Evolutionary conservation across 495 filamentous ascomycete genomes (phyloP).

Genomic region (Penicillium salamii): DNA sequence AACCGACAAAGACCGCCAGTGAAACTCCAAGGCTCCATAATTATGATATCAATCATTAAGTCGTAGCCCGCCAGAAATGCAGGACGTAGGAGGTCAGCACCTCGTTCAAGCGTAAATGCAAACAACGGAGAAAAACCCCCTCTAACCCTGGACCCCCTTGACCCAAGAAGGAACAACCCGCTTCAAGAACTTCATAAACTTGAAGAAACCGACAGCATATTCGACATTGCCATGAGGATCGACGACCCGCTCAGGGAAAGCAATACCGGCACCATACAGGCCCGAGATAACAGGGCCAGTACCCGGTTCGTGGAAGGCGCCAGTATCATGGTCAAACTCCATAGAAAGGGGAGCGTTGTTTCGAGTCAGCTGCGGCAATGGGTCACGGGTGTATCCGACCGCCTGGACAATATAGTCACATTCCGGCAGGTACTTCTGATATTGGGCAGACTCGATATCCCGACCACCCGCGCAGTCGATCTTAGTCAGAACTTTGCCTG

Average conservation of each 20-base stretch:
- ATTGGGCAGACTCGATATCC: slow-evolving; percentile 36
- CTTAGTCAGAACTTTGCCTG: slow-evolving; percentile 49
- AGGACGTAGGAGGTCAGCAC: not conserved
- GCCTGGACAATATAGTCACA: slow-evolving; percentile 54
- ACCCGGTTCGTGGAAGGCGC: slow-evolving; percentile 42
- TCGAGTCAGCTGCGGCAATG: slow-evolving; percentile 41
- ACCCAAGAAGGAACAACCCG: slow-evolving; percentile 48
- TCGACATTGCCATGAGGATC: slow-evolving; percentile 61
- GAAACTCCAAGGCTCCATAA: not conserved
- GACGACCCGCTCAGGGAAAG: slow-evolving; percentile 57
- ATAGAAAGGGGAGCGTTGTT: slow-evolving; percentile 29
- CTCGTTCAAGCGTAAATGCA: too few relatives aligned
- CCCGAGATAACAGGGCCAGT: slow-evolving; percentile 40
- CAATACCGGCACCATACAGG: slow-evolving; percentile 58
- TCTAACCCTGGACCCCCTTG: too few relatives aligned
- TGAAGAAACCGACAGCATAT: slow-evolving; percentile 58
- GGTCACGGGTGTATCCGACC: slow-evolving; percentile 51
- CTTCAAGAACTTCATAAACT: slow-evolving; percentile 63
- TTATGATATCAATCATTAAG: not conserved
- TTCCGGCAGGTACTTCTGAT: slow-evolving; percentile 40
- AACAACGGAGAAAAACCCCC: too few relatives aligned
- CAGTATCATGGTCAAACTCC: slow-evolving; percentile 49
- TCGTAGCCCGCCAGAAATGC: not conserved
- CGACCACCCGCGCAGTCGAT: slow-evolving; percentile 44
- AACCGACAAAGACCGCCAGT: not conserved